These are phyloP conservation scores for Medakamo hakoo DNA, from an alignment of 139 green algal species.

Conservation along the genomic window DNA sequence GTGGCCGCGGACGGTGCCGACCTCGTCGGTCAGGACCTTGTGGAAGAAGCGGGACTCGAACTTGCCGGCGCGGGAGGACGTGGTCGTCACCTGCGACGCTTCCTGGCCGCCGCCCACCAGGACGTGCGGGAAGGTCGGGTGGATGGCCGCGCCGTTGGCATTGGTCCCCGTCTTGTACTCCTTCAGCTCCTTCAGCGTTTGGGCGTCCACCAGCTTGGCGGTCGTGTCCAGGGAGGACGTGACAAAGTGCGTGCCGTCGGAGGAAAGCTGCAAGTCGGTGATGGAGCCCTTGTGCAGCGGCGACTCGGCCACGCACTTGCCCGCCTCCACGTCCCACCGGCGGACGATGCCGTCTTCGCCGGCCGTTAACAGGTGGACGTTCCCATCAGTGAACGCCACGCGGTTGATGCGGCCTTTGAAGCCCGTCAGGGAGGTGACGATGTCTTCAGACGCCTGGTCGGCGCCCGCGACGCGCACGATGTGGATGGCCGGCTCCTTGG, in stretches of 20 bases:
- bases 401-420: slow-evolving; percentile 50
- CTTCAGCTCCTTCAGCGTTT: slow-evolving; percentile 77
- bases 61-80: slow-evolving; percentile 61
- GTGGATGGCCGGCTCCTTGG: slow-evolving; percentile 22
- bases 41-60: slow-evolving; percentile 96
- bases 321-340: slow-evolving; percentile 65
- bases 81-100: slow-evolving; percentile 71
- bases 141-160: slow-evolving; percentile 80
- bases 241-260: slow-evolving; percentile 81
- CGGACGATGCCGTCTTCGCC: slow-evolving; percentile 74
- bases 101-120: slow-evolving; percentile 81
- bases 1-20: slow-evolving; percentile 75
- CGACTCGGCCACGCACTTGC: slow-evolving; percentile 31
- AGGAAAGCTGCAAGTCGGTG: slow-evolving; percentile 45
- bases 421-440: slow-evolving; percentile 8
- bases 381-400: slow-evolving; percentile 59
- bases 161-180: slow-evolving; percentile 75
- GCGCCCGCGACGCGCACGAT: slow-evolving; percentile 39
- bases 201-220: slow-evolving; percentile 68
- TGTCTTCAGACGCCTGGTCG: slow-evolving; percentile 30
- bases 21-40: slow-evolving; percentile 65
- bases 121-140: slow-evolving; percentile 84
- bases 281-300: slow-evolving; percentile 75
- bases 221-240: slow-evolving; percentile 86
- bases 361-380: slow-evolving; percentile 62